Conservation (phyloP, 306 rosid species). For the Sophora flavescens region DNA sequence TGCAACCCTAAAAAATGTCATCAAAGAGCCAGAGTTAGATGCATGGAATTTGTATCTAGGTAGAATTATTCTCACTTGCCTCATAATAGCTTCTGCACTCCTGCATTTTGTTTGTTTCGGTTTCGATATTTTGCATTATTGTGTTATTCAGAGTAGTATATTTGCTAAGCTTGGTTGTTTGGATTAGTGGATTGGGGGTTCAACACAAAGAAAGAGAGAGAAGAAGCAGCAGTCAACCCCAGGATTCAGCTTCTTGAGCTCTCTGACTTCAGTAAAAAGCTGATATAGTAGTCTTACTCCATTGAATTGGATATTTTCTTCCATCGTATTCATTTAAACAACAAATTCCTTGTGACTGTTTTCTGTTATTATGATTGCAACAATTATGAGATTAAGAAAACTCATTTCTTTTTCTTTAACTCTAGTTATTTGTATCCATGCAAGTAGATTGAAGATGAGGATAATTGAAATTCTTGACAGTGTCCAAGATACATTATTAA, state of each 20-base stretch:
- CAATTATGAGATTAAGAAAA: conserved; percentile 16
- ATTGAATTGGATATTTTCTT: conserved; percentile 8
- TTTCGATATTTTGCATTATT: conserved; percentile 18
- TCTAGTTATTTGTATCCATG: conserved; percentile 9
- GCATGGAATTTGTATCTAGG: conserved; percentile 89
- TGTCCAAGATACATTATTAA: neutral
- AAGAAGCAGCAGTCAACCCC: conserved; percentile 73
- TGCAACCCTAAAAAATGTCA: conserved; percentile 83
- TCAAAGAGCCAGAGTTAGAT: conserved; percentile 85
- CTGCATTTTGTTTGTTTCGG: conserved; percentile 1
- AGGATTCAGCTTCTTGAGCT: conserved; percentile 72
- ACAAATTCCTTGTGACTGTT: conserved; percentile 7
- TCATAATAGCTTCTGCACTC: neutral
- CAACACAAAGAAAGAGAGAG: conserved; percentile 87
- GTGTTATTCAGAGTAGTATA: neutral
- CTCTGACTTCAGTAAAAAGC: conserved; percentile 71
- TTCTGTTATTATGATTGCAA: conserved; percentile 9
- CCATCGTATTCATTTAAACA: conserved; percentile 30
- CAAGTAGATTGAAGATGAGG: conserved; percentile 7
- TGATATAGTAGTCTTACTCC: conserved; percentile 54
- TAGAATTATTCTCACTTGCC: conserved; percentile 43
- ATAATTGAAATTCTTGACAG: conserved; percentile 2
- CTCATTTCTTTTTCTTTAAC: neutral
- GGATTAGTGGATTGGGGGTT: conserved; percentile 84
- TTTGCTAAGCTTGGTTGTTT: conserved; percentile 36